A percentile compares a stretch with the other conserved stretches of the same genome.
Conservation (phyloP, 768 basidiomycete genomes). For the Lentinula sp. region DNA sequence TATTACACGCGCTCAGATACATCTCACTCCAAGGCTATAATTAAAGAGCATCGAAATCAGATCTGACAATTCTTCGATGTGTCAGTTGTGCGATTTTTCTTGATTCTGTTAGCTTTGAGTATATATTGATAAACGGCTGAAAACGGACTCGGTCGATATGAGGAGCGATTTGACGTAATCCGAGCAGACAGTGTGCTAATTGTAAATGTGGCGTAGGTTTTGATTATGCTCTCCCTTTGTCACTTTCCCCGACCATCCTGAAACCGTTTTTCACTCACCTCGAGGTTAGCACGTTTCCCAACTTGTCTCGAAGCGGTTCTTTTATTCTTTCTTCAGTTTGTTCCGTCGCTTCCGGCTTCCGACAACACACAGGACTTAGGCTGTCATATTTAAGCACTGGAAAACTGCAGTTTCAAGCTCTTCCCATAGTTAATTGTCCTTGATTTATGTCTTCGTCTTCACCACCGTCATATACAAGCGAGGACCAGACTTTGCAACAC, state of each 20-base stretch:
- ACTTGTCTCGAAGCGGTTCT: background rate
- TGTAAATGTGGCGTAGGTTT: constrained; percentile 3
- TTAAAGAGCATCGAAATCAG: background rate
- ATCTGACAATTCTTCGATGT: too few relatives aligned
- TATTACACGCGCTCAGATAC: background rate
- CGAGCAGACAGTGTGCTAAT: background rate
- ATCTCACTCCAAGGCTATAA: background rate
- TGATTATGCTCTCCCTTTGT: constrained; percentile 1
- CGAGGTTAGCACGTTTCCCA: constrained; percentile 1
- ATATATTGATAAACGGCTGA: too few relatives aligned
- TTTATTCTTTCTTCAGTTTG: background rate
- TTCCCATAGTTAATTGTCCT: background rate
- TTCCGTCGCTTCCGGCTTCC: constrained; percentile 1
- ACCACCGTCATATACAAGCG: constrained; percentile 3
- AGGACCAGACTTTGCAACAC: background rate
- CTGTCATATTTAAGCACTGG: constrained; percentile 1
- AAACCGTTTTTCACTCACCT: constrained; percentile 4
- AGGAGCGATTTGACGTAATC: constrained; percentile 4
- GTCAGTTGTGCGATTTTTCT: background rate
- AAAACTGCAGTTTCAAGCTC: background rate
- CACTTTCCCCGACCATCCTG: background rate
- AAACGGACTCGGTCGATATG: background rate
- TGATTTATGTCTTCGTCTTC: constrained; percentile 4
- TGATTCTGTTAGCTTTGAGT: background rate
- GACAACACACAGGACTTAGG: background rate